A percentile compares a stretch with the other conserved stretches of the same genome.
Conservation (phyloP, 352 stramenopile genomes). For the Pythium insidiosum region DNA sequence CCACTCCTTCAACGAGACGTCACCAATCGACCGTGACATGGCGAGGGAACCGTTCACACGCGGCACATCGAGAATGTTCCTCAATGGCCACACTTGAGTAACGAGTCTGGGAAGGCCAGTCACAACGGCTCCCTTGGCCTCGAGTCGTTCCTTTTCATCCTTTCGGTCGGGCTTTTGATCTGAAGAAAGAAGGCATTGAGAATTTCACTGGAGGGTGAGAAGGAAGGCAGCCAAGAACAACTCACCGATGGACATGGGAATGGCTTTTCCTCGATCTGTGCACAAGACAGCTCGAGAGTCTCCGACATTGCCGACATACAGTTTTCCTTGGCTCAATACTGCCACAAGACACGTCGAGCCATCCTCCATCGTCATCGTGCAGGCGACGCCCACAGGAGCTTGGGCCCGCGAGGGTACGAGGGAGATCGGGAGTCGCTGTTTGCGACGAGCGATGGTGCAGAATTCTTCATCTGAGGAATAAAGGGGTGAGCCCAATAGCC, state of each 20-base stretch:
- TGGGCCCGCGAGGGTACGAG: slow-evolving; percentile 2
- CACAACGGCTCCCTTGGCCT: slow-evolving; percentile 58
- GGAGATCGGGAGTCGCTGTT: slow-evolving; percentile 15
- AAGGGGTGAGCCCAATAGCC: slow-evolving; percentile 1
- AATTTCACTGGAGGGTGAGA: too few species aligned
- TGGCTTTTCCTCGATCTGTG: slow-evolving; percentile 43
- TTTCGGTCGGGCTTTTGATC: slow-evolving; percentile 81
- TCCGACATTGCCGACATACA: slow-evolving; percentile 78
- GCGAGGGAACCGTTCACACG: slow-evolving; percentile 74
- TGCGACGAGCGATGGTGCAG: slow-evolving; percentile 41
- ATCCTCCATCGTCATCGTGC: slow-evolving; percentile 51
- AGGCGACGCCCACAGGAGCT: slow-evolving; percentile 5
- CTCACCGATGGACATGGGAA: slow-evolving; percentile 48
- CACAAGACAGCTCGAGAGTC: slow-evolving; percentile 72
- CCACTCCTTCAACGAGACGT: slow-evolving; percentile 64
- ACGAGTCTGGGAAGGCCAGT: slow-evolving; percentile 59
- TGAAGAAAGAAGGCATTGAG: slow-evolving; percentile 1
- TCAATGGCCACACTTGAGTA: slow-evolving; percentile 69
- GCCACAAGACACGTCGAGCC: slow-evolving; percentile 72
- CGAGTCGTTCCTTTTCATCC: slow-evolving; percentile 58
- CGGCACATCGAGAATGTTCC: slow-evolving; percentile 67
- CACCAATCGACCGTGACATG: slow-evolving; percentile 79
- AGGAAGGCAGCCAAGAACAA: too few species aligned
- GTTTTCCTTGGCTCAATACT: slow-evolving; percentile 53
- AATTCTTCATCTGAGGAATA: slow-evolving; percentile 65